Evolutionary conservation across 2,329 filamentous ascomycete species (phyloP), one percentile per base, ranked within the genome.

Genomic region (Arthrobotrys conoides): DNA sequence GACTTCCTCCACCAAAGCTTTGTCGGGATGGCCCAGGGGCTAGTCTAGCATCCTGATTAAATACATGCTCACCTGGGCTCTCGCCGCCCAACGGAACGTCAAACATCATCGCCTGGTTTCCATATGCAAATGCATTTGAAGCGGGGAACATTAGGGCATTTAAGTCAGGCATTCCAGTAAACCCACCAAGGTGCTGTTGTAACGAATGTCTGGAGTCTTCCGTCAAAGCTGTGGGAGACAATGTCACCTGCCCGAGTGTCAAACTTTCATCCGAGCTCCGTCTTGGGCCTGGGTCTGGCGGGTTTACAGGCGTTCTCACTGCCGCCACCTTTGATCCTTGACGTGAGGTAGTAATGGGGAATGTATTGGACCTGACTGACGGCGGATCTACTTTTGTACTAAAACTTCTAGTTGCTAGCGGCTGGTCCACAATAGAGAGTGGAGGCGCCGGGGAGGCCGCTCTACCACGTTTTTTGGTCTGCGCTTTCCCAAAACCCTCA

Each of bases 141-240:
- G 91, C 91, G 0, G 92, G 91, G 82, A 95, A 95, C 91, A 95
- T 94, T 85, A 94, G 89, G 2, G 90, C 89, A 75, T 91, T 91
- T 5, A 94, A 87, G 83, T 93, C 92, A 80, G 91, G 89, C 16
- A 94, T 86, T 8, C 79, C 81, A 22, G 79, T 81, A 38, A 71
- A 73, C 10, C 79, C 3, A 86, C 85, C 81, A 86, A 88, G 57
- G 84, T 83, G 36, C 82, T 83, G 67, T 82, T 82, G 71, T 81
- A 80, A 80, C 81, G 65, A 80, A 41, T 69, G 63, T n/a, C 61
- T 67, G 2, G 68, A 38, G 20, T 72, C 75, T 30, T 78, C 68
- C 5, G 44, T 14, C 44, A 66, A 59, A 30, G 65, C 27, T 14
- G 81, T 82, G 8, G 83, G 81, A 5, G 79, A 77, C 12, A 77